Conservation (phyloP, 148 eudicot species). For the Nepenthes mirabilis region DNA sequence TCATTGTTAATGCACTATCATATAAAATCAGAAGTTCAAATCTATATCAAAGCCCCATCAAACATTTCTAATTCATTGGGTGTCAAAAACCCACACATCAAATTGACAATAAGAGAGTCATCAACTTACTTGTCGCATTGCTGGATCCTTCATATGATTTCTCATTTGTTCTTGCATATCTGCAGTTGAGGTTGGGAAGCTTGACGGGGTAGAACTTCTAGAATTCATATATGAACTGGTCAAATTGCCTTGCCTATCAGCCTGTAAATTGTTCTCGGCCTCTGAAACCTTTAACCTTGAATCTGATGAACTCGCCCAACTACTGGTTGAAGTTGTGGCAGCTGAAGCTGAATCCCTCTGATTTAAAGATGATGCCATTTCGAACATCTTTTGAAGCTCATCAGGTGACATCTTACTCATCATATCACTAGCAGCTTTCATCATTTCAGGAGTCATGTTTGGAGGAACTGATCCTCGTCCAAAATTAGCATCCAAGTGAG, state of each 20-base stretch:
- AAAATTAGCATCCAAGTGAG: conserved; percentile 27
- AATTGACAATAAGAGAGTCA: background rate
- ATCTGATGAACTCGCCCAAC: conserved; percentile 25
- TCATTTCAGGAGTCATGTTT: conserved; percentile 71
- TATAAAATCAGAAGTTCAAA: too few relatives aligned
- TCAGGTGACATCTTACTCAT: conserved; percentile 89
- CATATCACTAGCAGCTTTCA: conserved; percentile 84
- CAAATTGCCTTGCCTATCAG: conserved; percentile 30
- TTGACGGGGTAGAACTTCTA: conserved; percentile 42
- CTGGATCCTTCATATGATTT: conserved; percentile 94
- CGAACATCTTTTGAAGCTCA: conserved; percentile 77
- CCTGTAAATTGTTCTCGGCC: conserved; percentile 17
- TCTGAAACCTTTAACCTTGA: conserved; percentile 17
- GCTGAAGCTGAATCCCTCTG: conserved; percentile 34
- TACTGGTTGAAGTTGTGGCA: conserved; percentile 28
- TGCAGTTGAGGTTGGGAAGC: conserved; percentile 38
- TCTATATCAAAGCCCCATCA: background rate
- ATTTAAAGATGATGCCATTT: conserved; percentile 63
- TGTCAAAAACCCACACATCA: conserved; percentile 2
- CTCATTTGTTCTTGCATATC: conserved; percentile 92
- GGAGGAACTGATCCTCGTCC: conserved; percentile 50
- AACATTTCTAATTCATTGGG: background rate
- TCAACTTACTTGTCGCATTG: conserved; percentile 70
- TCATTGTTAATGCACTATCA: too few relatives aligned
- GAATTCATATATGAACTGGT: conserved; percentile 20